These are phyloP conservation scores for Theobroma grandiflorum DNA, from an alignment of 441 rosid genomes.

Conservation along the genomic window DNA sequence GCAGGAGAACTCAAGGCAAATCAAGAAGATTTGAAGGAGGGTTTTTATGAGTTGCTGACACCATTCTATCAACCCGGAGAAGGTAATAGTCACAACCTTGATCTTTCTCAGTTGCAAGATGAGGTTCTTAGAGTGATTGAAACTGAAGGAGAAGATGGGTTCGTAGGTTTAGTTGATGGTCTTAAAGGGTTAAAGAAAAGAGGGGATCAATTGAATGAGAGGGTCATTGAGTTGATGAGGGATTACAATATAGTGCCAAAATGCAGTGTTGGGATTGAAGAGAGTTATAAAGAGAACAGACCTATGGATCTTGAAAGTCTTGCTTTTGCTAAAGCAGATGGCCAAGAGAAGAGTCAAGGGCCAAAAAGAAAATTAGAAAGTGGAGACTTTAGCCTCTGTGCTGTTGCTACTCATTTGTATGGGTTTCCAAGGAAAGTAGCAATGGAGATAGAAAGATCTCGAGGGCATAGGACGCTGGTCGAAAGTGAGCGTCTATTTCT, in stretches of 20 bases:
- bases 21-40: background rate
- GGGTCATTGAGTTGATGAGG: too few species aligned
- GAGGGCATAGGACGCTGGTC: background rate
- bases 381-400: background rate
- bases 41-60: background rate
- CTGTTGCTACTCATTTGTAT: background rate
- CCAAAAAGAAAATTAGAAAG: background rate
- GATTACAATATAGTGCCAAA: too few species aligned
- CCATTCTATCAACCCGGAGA: too few species aligned
- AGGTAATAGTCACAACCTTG: too few species aligned
- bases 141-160: background rate
- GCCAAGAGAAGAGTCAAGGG: too few species aligned
- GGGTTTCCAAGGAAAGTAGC: background rate
- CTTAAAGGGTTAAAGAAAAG: background rate
- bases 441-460: background rate
- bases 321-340: background rate
- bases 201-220: background rate
- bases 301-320: too few species aligned
- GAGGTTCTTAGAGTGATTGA: background rate
- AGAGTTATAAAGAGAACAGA: too few species aligned
- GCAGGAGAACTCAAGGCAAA: too few species aligned
- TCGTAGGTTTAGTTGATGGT: background rate
- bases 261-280: too few species aligned
- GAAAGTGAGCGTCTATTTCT: background rate
- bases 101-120: background rate